Evolutionary conservation across 2,329 filamentous ascomycete species (phyloP), one percentile per base, ranked within the genome.

Genomic region (Fusarium coffeatum): DNA sequence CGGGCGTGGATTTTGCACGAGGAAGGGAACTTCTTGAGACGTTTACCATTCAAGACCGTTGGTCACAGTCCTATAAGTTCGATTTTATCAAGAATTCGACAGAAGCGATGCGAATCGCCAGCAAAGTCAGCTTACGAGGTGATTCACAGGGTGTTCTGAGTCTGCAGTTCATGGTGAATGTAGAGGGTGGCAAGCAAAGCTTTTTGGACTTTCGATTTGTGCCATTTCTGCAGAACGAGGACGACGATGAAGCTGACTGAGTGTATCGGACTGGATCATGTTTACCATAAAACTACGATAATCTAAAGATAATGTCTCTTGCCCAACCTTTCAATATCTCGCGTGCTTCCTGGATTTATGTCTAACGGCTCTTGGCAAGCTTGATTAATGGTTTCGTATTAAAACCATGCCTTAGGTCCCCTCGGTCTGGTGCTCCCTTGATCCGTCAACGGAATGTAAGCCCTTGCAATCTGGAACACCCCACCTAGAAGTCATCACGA

Each of bases 111-210:
- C 90, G 91, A 47, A 88, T 94, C 40, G 93, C 94, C 7, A 94
- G 88, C 75, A 99, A 98, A 80, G 94, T 98, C 61, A 97, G 94
- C 77, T 87, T 99, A 66, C 87, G 96, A 18, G 91, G 93, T 1
- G 96, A 99, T 79, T 86, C 88, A 3, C 93, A 97, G 77, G 95
- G 96, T 1, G 95, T 99, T 30, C 80, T 99, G 69, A 98, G 93
- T 80, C 82, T 98, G 78, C 96, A 99, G 77, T 98, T 98, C 76
- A 96, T 99, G 92, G 91, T 99, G 18, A 93, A 98, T 77, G 85
- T 94, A 43, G 93, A 96, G 66, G 87, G 87, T 9, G 86, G 87
- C 8, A 84, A 85, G 25, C 84, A 89, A 41, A 92, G 89, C 73
- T 97, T 95, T 80, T 85, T 96, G 25, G 92, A 96, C 78, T 97